Evolutionary conservation across 306 rosid species (phyloP).

Genomic region (Glycine soja): DNA sequence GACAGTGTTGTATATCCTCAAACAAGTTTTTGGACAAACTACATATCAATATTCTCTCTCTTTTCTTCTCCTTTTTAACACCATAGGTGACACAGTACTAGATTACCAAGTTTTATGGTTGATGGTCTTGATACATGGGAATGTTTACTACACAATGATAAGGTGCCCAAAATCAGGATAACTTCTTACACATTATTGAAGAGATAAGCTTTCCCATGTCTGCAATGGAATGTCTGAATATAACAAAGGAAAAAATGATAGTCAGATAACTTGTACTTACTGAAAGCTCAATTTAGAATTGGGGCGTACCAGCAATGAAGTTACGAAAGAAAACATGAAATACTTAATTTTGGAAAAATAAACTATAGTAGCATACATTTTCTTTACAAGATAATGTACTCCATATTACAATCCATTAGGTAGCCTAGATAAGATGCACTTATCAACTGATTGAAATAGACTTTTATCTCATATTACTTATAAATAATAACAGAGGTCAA

Average conservation of each 20-base stretch:
- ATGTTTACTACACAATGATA: constrained; percentile 15
- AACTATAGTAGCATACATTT: neutral
- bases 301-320: constrained; percentile 33
- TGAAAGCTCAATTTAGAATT: constrained; percentile 30
- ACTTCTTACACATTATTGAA: constrained; percentile 98
- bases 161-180: constrained; percentile 51
- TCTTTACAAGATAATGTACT: constrained; percentile 24
- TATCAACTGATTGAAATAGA: constrained; percentile 19
- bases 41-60: neutral
- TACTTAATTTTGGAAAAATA: neutral
- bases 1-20: constrained; percentile 37
- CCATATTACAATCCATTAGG: neutral
- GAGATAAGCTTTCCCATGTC: constrained; percentile 95
- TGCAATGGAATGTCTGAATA: constrained; percentile 78
- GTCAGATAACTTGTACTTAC: constrained; percentile 50
- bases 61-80: neutral
- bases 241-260: constrained; percentile 49
- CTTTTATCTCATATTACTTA: neutral
- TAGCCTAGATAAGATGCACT: constrained; percentile 27
- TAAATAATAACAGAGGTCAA: neutral
- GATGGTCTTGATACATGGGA: constrained; percentile 3
- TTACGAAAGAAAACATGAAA: neutral
- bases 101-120: constrained; percentile 28
- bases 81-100: constrained; percentile 1
- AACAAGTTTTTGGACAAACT: constrained; percentile 37